phyloP scores from a whole-genome alignment of 345 rosid species.

The Populus tremula region DNA sequence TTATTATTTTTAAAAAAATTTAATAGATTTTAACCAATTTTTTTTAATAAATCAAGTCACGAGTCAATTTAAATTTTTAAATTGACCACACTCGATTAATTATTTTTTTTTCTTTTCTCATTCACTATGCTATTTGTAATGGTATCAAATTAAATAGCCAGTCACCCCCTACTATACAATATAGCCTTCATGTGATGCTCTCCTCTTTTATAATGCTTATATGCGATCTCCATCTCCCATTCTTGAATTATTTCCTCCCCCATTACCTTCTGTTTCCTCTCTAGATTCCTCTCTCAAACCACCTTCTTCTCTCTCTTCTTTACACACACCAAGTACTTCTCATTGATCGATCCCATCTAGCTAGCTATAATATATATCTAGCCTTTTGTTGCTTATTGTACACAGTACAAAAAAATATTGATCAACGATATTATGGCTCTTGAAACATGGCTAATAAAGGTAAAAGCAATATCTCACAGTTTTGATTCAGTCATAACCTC shows the following conservation, averaged over 20 bases:
- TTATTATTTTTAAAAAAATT: too few species aligned
- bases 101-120: background rate
- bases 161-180: conserved; percentile 13
- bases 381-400: background rate
- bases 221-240: conserved; percentile 8
- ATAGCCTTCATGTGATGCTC: conserved; percentile 12
- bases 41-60: too few species aligned
- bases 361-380: conserved; percentile 6
- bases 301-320: conserved; percentile 15
- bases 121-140: conserved; percentile 11
- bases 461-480: conserved; percentile 58
- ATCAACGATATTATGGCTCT: conserved; percentile 66
- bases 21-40: too few species aligned
- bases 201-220: conserved; percentile 15
- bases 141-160: conserved; percentile 50
- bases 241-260: conserved; percentile 28
- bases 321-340: background rate
- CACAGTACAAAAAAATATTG: background rate
- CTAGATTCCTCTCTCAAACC: background rate
- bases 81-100: too few species aligned
- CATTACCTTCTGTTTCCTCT: background rate
- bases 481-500: conserved; percentile 47
- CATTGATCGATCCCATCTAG: background rate
- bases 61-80: too few species aligned
- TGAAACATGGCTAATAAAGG: conserved; percentile 73